Conservation (phyloP, 2,329 filamentous ascomycete genomes). For the Fusarium sp. region DNA sequence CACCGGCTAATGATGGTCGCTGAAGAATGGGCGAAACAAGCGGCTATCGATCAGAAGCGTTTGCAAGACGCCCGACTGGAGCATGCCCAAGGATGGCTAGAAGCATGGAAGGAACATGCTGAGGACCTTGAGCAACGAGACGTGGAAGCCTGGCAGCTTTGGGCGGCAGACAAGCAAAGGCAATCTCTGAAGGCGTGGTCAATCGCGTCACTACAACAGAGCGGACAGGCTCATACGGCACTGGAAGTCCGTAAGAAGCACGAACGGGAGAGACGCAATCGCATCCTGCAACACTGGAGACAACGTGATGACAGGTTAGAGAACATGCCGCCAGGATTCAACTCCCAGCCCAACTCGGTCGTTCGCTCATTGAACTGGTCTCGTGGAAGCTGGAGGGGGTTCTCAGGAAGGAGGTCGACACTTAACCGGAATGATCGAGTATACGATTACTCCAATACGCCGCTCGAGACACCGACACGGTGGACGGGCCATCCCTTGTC, state of each 20-base stretch:
- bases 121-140: constrained; percentile 40
- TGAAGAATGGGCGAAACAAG: constrained; percentile 39
- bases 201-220: constrained; percentile 51
- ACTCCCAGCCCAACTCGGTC: constrained; percentile 22
- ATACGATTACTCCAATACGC: constrained; percentile 34
- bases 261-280: constrained; percentile 47
- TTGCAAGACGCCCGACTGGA: constrained; percentile 34
- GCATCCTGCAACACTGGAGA: constrained; percentile 49
- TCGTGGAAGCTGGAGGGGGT: constrained; percentile 43
- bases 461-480: constrained; percentile 59
- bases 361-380: constrained; percentile 25
- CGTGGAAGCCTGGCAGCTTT: constrained; percentile 47
- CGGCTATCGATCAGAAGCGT: constrained; percentile 26
- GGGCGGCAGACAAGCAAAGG: constrained; percentile 48
- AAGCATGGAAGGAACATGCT: constrained; percentile 40
- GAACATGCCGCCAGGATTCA: constrained; percentile 7
- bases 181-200: constrained; percentile 53
- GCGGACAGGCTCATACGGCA: constrained; percentile 54
- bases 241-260: constrained; percentile 48
- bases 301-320: constrained; percentile 33
- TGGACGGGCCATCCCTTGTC: constrained; percentile 57
- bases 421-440: constrained; percentile 37
- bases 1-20: constrained; percentile 18
- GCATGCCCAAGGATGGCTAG: constrained; percentile 36
- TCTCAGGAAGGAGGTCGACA: constrained; percentile 41